phyloP scores from a whole-genome alignment of 345 rosid species.

The Clarkia xantiana region DNA sequence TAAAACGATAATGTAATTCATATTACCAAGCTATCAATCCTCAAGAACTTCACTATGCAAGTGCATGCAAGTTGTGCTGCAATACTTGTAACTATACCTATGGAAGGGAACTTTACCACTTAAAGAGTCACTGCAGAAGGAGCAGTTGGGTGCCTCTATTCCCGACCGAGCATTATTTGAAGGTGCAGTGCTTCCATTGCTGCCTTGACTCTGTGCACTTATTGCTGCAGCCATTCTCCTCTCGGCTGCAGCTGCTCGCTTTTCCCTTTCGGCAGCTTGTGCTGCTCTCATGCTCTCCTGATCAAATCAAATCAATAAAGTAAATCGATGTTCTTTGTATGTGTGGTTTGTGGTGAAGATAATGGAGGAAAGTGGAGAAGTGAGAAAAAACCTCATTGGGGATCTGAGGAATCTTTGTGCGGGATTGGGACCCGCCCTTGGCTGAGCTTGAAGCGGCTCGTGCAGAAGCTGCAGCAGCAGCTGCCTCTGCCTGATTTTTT shows the following conservation, averaged over 20 bases:
- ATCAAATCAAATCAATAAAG: background rate
- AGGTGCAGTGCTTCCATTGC: slow-evolving; percentile 8
- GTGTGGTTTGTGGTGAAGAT: no score
- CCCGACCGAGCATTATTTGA: slow-evolving; percentile 14
- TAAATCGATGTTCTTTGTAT: no score
- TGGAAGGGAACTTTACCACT: slow-evolving; percentile 64
- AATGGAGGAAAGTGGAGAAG: no score
- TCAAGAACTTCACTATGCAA: slow-evolving; percentile 49
- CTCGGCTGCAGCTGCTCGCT: slow-evolving; percentile 95
- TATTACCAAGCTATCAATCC: slow-evolving; percentile 2
- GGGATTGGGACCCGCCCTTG: slow-evolving; percentile 20
- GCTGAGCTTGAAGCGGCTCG: slow-evolving; percentile 9
- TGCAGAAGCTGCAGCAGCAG: slow-evolving; percentile 14
- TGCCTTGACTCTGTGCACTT: slow-evolving; percentile 22
- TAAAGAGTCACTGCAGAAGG: slow-evolving; percentile 45
- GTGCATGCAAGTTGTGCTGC: slow-evolving; percentile 74
- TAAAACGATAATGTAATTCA: no score
- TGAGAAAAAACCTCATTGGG: slow-evolving; percentile 65
- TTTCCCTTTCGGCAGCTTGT: slow-evolving; percentile 69
- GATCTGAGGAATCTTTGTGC: slow-evolving; percentile 10
- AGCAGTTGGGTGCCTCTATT: slow-evolving; percentile 23
- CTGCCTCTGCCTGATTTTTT: slow-evolving; percentile 60
- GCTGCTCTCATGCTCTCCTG: slow-evolving; percentile 68
- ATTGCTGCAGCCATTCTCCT: slow-evolving; percentile 47
- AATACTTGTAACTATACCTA: slow-evolving; percentile 57